Base-by-base conservation (phyloP, 129 eudicot species). In the Pittosporum tobira region DNA sequence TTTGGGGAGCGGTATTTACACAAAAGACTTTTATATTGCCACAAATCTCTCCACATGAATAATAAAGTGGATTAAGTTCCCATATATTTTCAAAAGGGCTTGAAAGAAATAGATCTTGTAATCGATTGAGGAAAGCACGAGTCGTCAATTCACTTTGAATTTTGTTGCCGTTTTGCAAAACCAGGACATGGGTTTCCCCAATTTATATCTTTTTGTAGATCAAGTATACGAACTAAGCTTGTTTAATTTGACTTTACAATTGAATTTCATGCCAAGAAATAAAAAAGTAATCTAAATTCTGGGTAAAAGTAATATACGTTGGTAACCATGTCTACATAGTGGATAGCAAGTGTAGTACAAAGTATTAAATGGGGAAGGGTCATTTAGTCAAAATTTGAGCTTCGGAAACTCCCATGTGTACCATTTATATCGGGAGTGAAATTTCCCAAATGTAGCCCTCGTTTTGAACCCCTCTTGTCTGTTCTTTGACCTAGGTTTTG, bases 401-500 rank as follows among this genome's bases (percentile, higher is more conserved):
- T 80, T 24, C 4, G 75, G 86, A 81, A 74, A 75, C 64, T 68
- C 42, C 63, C 40, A 34, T 34, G 40, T 12, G n/a, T n/a, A n/a
- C n/a, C n/a, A n/a, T n/a, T n/a, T n/a, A 34, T 18, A 55, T 26
- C 1, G 38, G 31, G 29, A 63, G 67, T 62, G 73, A 79, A 71
- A 42, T 38, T 61, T 56, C 80, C 51, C 72, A 81, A 77, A 50
- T 28, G 54, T 48, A 69, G 75, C 82, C 88, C 88, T 81, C 88
- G 81, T 72, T 79, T 71, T 71, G 64, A 80, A 68, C 80, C 81
- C 66, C 71, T 75, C 63, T 84, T 88, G 96, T 88, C 94, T 75
- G 75, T 61, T 77, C 77, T 71, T 78, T 80, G 83, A 75, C 96
- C 82, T 83, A 18, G 94, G 94, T 68, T 77, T 87, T 81, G 88